A percentile compares a stretch with the other conserved stretches of the same genome.
Evolutionary conservation across 805 yeast species (phyloP).

Genomic region (Yamadazyma sp.): DNA sequence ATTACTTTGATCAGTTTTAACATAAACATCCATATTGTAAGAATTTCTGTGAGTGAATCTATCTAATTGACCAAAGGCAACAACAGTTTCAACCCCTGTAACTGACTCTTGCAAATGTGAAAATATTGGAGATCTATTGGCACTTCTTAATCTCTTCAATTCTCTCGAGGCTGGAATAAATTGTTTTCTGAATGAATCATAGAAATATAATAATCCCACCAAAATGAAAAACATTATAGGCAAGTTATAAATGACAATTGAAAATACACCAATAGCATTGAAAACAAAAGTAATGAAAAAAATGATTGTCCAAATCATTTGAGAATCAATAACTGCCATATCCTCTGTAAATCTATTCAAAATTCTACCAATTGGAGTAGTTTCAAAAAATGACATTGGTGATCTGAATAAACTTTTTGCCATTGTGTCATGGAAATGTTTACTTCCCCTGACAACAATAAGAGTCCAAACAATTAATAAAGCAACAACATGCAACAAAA

Average conservation of each 20-base stretch:
- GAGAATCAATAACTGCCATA: slow-evolving; percentile 29
- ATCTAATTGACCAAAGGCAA: slow-evolving; percentile 28
- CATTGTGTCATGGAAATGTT: slow-evolving; percentile 35
- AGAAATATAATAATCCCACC: slow-evolving; percentile 22
- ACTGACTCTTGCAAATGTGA: slow-evolving; percentile 37
- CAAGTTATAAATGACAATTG: slow-evolving; percentile 28
- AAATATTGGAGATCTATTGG: slow-evolving; percentile 30
- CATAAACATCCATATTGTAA: slow-evolving; percentile 22
- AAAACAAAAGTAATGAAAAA: slow-evolving; percentile 20
- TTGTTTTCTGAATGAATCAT: slow-evolving; percentile 27
- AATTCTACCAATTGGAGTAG: slow-evolving; percentile 40
- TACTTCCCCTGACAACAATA: slow-evolving; percentile 29
- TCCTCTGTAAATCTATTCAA: slow-evolving; percentile 40
- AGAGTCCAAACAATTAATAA: slow-evolving; percentile 29
- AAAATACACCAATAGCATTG: slow-evolving; percentile 25
- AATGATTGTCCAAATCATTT: slow-evolving; percentile 29
- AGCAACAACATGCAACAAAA: slow-evolving; percentile 23
- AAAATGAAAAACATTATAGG: slow-evolving; percentile 33
- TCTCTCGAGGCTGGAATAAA: slow-evolving; percentile 36
- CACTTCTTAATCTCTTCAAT: slow-evolving; percentile 29
- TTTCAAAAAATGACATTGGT: slow-evolving; percentile 42
- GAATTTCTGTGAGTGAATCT: slow-evolving; percentile 25
- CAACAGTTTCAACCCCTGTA: slow-evolving; percentile 34
- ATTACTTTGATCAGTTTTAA: slow-evolving; percentile 19
- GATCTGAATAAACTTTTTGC: slow-evolving; percentile 31